Conservation (phyloP, 441 rosid species). For the Metrosideros polymorpha region DNA sequence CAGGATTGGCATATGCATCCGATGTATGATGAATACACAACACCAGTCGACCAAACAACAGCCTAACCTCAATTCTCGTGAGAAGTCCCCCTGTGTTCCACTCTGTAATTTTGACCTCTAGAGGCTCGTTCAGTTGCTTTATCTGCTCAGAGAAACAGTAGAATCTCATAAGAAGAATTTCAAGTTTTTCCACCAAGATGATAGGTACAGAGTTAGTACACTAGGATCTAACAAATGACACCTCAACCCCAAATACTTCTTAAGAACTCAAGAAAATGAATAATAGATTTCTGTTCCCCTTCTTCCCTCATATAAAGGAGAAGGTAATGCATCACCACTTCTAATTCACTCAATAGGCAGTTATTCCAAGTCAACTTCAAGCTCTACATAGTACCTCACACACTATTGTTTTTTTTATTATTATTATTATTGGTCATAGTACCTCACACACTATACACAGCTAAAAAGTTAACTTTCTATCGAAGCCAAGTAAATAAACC, state of each 20-base stretch:
- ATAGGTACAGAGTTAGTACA: neutral
- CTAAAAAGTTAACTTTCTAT: neutral
- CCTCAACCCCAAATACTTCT: neutral
- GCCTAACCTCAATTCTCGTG: slow-evolving; percentile 71
- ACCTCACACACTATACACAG: neutral
- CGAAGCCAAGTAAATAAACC: neutral
- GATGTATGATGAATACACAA: neutral
- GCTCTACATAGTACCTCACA: neutral
- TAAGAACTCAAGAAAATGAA: neutral
- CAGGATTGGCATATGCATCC: neutral
- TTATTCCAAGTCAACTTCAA: neutral
- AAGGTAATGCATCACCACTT: neutral
- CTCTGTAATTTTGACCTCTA: slow-evolving; percentile 71
- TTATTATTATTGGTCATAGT: no score
- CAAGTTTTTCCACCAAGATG: neutral
- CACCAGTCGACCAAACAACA: neutral
- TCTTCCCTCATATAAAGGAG: neutral
- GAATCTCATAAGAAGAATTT: neutral
- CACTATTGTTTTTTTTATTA: no score
- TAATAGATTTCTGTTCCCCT: neutral
- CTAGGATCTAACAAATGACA: neutral
- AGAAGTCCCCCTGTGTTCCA: slow-evolving; percentile 94
- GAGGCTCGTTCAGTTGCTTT: slow-evolving; percentile 68
- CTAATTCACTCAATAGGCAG: neutral
- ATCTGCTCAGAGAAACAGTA: slow-evolving; percentile 35